Conservation (phyloP, 2,329 filamentous ascomycete species). For the Talaromyces sp. region DNA sequence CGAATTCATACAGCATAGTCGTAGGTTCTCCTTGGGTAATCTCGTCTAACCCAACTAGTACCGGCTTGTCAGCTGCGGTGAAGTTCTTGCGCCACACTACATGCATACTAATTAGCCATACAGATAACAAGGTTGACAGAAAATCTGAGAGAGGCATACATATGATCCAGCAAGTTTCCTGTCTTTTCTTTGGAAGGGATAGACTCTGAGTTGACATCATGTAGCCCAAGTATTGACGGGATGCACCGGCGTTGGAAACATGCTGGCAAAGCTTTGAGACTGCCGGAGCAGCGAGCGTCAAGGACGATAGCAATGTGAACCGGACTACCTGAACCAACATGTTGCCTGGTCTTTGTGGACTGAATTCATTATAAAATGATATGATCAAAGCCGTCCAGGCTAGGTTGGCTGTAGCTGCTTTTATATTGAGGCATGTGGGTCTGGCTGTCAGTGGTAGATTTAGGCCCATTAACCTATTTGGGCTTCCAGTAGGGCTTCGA, state of each 20-base stretch:
- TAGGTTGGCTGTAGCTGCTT: too few relatives aligned
- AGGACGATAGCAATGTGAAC: not conserved
- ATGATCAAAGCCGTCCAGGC: too few relatives aligned
- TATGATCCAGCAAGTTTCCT: not conserved
- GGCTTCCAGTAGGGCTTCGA: too few relatives aligned
- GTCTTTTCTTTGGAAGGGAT: not conserved
- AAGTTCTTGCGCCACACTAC: not conserved
- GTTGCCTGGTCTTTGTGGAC: not conserved
- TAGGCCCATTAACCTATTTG: too few relatives aligned
- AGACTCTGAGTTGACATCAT: not conserved
- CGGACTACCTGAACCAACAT: not conserved
- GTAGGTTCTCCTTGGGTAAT: too few relatives aligned
- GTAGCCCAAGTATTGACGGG: not conserved
- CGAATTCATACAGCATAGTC: too few relatives aligned
- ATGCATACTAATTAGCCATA: not conserved
- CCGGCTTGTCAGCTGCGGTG: not conserved
- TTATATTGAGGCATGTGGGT: not conserved
- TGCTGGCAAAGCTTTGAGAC: not conserved
- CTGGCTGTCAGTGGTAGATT: too few relatives aligned
- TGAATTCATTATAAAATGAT: too few relatives aligned
- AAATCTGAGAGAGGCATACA: not conserved
- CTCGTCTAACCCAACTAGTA: too few relatives aligned
- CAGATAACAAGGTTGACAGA: not conserved
- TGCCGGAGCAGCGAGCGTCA: not conserved
- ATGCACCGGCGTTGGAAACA: not conserved